A percentile compares a stretch with the other conserved stretches of the same genome.
phyloP scores from a whole-genome alignment of 139 green algal genomes.

The Marvania coccoides region DNA sequence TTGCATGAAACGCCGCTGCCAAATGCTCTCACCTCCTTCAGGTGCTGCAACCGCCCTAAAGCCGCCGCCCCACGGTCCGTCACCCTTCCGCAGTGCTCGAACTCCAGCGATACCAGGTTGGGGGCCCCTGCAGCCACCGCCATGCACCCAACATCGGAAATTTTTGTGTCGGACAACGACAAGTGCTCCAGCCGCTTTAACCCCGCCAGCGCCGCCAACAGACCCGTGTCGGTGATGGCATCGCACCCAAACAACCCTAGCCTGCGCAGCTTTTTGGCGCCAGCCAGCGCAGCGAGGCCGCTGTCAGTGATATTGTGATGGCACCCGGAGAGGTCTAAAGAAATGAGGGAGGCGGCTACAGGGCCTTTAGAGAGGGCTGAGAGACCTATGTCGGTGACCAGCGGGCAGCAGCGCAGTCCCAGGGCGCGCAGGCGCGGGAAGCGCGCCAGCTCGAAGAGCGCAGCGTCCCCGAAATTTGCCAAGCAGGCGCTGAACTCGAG shows the following conservation, averaged over 20 bases:
- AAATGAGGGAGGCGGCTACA: not conserved
- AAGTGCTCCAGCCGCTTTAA: not conserved
- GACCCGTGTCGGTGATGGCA: not conserved
- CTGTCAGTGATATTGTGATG: not conserved
- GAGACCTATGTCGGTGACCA: conserved; percentile 7
- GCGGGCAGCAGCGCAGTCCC: not conserved
- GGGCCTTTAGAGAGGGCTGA: not conserved
- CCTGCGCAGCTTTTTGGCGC: not conserved
- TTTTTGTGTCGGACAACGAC: not conserved
- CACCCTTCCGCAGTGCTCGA: not conserved
- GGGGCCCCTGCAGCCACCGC: not conserved
- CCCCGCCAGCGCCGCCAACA: not conserved
- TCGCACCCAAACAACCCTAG: not conserved
- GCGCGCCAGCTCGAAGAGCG: not conserved
- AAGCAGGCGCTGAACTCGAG: not conserved
- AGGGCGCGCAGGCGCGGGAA: not conserved
- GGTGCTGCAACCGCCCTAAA: not conserved
- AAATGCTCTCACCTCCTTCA: not conserved
- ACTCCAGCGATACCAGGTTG: not conserved
- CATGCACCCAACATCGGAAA: not conserved
- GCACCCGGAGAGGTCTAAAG: not conserved
- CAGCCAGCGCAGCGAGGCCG: not conserved
- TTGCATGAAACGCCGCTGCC: not conserved
- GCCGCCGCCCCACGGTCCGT: not conserved
- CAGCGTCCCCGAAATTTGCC: not conserved